Percentiles rank a stretch among this genome's conserved stretches.
phyloP scores from a whole-genome alignment of 139 green algal genomes.

The Mychonastes homosphaera region DNA sequence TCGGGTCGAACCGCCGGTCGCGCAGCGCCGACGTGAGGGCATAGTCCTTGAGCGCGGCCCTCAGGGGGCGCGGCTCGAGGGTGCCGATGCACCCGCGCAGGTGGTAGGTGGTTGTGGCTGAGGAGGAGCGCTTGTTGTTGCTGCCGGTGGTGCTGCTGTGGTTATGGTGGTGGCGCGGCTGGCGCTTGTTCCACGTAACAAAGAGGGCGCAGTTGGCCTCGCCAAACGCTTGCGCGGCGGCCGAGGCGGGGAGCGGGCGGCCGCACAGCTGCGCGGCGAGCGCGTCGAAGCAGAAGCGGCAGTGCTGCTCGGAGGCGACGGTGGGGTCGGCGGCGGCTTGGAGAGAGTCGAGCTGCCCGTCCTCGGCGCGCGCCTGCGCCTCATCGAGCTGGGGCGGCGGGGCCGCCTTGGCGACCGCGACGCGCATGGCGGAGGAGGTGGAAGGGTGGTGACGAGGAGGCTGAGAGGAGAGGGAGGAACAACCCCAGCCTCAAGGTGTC shows the following conservation, averaged over 20 bases:
- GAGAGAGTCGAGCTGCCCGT: too few relatives aligned
- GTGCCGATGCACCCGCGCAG: conserved; percentile 77
- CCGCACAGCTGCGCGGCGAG: conserved; percentile 31
- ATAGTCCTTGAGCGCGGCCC: conserved; percentile 57
- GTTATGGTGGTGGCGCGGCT: too few relatives aligned
- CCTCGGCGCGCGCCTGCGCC: too few relatives aligned
- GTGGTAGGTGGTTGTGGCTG: conserved; percentile 2
- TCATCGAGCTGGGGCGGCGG: too few relatives aligned
- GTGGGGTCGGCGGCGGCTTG: too few relatives aligned
- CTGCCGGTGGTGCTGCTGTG: conserved; percentile 4
- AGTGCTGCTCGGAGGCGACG: conserved; percentile 26
- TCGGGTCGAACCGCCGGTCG: conserved; percentile 57
- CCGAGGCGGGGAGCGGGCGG: conserved; percentile 5
- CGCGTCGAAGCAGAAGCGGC: conserved; percentile 36
- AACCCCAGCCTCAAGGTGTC: too few relatives aligned
- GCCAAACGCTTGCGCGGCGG: too few relatives aligned
- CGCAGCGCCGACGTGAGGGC: conserved; percentile 58
- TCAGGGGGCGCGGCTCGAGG: conserved; percentile 48
- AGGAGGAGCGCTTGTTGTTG: conserved; percentile 40
- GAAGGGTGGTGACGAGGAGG: too few relatives aligned
- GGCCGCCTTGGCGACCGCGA: too few relatives aligned
- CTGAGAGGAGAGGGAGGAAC: too few relatives aligned
- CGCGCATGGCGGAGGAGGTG: too few relatives aligned
- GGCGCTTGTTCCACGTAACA: conserved; percentile 67
- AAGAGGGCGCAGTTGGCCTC: conserved; percentile 53